Evolutionary conservation across 2,329 filamentous ascomycete species (phyloP), one percentile per base, ranked within the genome.

Genomic region (Colletotrichum theobromicola): DNA sequence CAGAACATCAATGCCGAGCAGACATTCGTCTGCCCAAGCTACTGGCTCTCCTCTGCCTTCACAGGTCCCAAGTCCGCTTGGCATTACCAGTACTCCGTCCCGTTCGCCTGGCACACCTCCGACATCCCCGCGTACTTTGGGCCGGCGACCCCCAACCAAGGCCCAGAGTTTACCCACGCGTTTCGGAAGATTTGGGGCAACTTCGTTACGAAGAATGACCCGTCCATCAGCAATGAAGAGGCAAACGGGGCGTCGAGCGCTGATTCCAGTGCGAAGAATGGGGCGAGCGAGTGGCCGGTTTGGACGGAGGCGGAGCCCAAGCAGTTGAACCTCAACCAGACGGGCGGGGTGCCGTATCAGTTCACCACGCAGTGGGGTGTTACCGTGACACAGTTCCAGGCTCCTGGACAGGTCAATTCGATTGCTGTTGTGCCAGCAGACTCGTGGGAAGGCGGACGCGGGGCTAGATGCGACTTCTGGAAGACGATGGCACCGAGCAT

Each of bases 21-120:
- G 1, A 88, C 88, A 3, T 91, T 91, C 74, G 83, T 88, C 57
- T 92, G 90, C 78, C 87, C 89, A 0, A 85, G 87, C 0, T 90
- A 91, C 79, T 91, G 89, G 89, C 81, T 91, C 70, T 86, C 87
- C 3, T 83, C 87, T 42, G 88, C 87, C 4, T 91, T 85, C 66
- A 21, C 70, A 3, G 24, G 13, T 1, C 4, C 32, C 18, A 57
- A 50, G 7, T 15, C 46, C 34, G 82, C 83, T 5, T 89, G 84
- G 82, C 86, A 86, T 55, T 89, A 89, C 77, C 88, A 90, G 76
- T 89, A 85, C 78, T 87, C 85, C 6, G 83, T 87, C 34, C 81
- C 84, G 0, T 83, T 83, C 13, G 83, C 83, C 2, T 78, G 72
- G 9, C 87, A 88, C 78, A 83, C 80, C 24, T 75, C 80, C 10